Percentiles rank a stretch among this genome's conserved stretches.
Conservation (phyloP, 306 rosid genomes). For the Spatholobus suberectus region DNA sequence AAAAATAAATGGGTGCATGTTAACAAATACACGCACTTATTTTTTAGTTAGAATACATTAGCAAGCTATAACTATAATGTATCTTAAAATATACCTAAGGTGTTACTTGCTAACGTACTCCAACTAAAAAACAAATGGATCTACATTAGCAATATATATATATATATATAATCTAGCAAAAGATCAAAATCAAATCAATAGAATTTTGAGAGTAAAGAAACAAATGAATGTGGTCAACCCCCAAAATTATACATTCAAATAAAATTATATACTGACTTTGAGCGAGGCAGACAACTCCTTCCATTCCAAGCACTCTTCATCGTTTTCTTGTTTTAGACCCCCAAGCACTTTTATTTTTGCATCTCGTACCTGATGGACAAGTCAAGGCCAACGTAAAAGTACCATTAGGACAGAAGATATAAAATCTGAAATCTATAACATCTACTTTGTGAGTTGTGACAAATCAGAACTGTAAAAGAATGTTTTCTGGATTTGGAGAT, state of each 20-base stretch:
- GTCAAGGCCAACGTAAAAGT: constrained; percentile 34
- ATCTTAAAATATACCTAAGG: too few species aligned
- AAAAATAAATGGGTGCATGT: too few species aligned
- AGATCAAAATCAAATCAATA: constrained; percentile 8
- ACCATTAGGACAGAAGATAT: constrained; percentile 27
- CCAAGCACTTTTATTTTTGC: constrained; percentile 77
- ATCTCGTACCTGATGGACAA: constrained; percentile 78
- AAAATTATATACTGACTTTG: constrained; percentile 55
- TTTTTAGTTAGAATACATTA: too few species aligned
- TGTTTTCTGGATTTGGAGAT: constrained; percentile 14
- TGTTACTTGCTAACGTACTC: too few species aligned
- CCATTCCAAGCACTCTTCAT: constrained; percentile 82
- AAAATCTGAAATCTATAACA: constrained; percentile 14
- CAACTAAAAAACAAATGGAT: too few species aligned
- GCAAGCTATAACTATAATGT: too few species aligned
- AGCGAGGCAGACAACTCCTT: constrained; percentile 69
- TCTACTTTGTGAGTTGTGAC: neutral
- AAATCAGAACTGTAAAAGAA: neutral
- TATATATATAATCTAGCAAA: neutral
- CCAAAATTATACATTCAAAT: constrained; percentile 10
- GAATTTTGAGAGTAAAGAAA: constrained; percentile 6
- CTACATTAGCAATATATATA: too few species aligned
- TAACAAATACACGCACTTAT: too few species aligned
- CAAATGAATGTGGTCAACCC: constrained; percentile 27
- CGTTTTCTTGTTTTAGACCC: constrained; percentile 72